A percentile compares a stretch with the other conserved stretches of the same genome.
Conservation (phyloP, 495 filamentous ascomycete genomes). For the Aspergillus hancockii region DNA sequence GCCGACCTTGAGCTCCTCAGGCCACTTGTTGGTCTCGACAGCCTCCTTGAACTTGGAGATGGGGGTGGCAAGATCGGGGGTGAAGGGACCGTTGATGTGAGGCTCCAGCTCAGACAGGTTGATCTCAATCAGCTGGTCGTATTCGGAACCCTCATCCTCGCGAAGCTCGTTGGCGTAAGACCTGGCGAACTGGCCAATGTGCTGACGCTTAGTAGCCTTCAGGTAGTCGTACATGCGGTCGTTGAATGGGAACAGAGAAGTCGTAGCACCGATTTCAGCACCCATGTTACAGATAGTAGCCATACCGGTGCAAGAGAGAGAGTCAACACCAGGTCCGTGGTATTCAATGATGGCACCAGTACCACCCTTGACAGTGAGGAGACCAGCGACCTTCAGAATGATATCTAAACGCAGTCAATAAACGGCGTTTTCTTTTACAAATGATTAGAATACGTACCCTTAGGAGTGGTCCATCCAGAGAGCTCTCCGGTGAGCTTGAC, state of each 20-base stretch:
- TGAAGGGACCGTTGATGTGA: slow-evolving; percentile 99
- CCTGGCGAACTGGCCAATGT: slow-evolving; percentile 88
- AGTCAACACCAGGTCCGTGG: slow-evolving; percentile 80
- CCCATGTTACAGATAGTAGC: slow-evolving; percentile 77
- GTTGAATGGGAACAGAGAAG: slow-evolving; percentile 98
- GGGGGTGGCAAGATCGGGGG: slow-evolving; percentile 96
- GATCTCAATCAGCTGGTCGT: slow-evolving; percentile 95
- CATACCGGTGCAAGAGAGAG: slow-evolving; percentile 68
- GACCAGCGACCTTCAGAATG: slow-evolving; percentile 96
- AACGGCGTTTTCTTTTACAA: neutral
- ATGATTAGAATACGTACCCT: slow-evolving; percentile 41
- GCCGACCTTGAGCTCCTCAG: slow-evolving; percentile 95
- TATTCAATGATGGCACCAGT: slow-evolving; percentile 98
- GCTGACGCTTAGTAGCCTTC: slow-evolving; percentile 82
- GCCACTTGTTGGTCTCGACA: slow-evolving; percentile 93
- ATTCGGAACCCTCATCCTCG: slow-evolving; percentile 91
- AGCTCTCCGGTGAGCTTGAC: slow-evolving; percentile 88
- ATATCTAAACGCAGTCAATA: slow-evolving; percentile 60
- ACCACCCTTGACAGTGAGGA: slow-evolving; percentile 96
- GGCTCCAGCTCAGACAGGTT: slow-evolving; percentile 94
- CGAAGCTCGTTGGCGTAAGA: slow-evolving; percentile 82
- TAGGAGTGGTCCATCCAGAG: slow-evolving; percentile 92
- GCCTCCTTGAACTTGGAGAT: slow-evolving; percentile 97
- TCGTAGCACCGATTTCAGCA: slow-evolving; percentile 95
- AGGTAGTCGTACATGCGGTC: slow-evolving; percentile 97